These are phyloP conservation scores for Bauhinia variegata DNA, from an alignment of 306 rosid species.

Conservation along the genomic window DNA sequence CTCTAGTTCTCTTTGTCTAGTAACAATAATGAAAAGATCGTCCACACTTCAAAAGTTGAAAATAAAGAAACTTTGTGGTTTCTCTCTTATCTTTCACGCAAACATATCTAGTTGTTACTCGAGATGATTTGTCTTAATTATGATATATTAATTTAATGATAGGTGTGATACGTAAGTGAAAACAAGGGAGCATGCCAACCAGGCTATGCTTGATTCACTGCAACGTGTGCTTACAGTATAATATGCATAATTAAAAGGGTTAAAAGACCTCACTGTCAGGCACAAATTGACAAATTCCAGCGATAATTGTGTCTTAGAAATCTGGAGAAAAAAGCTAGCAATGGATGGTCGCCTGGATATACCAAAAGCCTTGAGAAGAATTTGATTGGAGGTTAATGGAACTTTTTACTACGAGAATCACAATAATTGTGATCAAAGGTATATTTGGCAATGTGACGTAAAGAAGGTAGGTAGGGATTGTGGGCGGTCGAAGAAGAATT, in stretches of 20 bases:
- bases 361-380: constrained; percentile 56
- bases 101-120: background rate
- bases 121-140: background rate
- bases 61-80: too few species aligned
- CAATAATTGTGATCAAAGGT: constrained; percentile 39
- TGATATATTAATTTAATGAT: background rate
- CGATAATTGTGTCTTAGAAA: constrained; percentile 48
- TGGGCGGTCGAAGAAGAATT: constrained; percentile 47
- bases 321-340: constrained; percentile 24
- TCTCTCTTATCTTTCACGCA: too few species aligned
- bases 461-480: constrained; percentile 51
- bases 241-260: constrained; percentile 24
- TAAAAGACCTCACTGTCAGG: constrained; percentile 8
- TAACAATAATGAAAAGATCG: too few species aligned
- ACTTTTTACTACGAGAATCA: constrained; percentile 40
- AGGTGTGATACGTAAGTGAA: constrained; percentile 27
- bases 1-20: too few species aligned
- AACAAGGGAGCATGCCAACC: constrained; percentile 32
- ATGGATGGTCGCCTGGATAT: constrained; percentile 46
- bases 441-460: constrained; percentile 42
- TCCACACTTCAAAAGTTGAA: too few species aligned
- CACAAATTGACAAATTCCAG: constrained; percentile 15
- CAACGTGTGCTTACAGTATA: constrained; percentile 37
- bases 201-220: constrained; percentile 30
- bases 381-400: constrained; percentile 49